Evolutionary conservation across 2,329 filamentous ascomycete species (phyloP).

Genomic region (Geosmithia morbida): DNA sequence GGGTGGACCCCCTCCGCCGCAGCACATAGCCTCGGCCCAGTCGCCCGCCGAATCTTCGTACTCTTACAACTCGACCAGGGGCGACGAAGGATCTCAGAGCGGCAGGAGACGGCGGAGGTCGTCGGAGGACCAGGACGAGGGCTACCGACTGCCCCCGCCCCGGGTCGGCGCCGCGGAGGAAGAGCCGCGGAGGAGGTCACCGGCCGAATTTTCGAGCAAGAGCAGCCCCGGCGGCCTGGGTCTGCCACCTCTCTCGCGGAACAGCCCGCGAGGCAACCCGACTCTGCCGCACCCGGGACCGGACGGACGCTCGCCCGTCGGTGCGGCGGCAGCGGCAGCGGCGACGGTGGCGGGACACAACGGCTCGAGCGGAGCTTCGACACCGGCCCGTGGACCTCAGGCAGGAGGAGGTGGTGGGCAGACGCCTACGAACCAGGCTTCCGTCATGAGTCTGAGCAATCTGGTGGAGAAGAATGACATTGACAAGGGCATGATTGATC

Average conservation of each 20-base stretch:
- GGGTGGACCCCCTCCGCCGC: constrained; percentile 4
- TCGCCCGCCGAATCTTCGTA: constrained; percentile 29
- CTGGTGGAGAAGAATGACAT: constrained; percentile 38
- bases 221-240: constrained; percentile 29
- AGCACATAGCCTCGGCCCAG: constrained; percentile 13
- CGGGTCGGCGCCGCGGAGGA: constrained; percentile 26
- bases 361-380: constrained; percentile 20
- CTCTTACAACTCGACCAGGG: constrained; percentile 19
- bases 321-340: too few species aligned
- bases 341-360: constrained; percentile 14
- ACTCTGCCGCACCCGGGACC: constrained; percentile 14
- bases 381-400: constrained; percentile 12
- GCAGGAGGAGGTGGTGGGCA: constrained; percentile 1
- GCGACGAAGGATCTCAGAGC: constrained; percentile 15
- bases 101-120: constrained; percentile 20
- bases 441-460: constrained; percentile 39
- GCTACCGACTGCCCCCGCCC: constrained; percentile 30
- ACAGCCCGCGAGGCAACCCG: constrained; percentile 22
- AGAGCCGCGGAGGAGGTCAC: constrained; percentile 34
- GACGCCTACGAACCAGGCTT: constrained; percentile 9
- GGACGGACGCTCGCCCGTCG: constrained; percentile 19
- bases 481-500: constrained; percentile 38
- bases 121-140: constrained; percentile 23
- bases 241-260: constrained; percentile 20
- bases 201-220: constrained; percentile 30